A percentile compares a stretch with the other conserved stretches of the same genome.
Evolutionary conservation across 345 rosid genomes (phyloP).

Genomic region (Brassica carinata): DNA sequence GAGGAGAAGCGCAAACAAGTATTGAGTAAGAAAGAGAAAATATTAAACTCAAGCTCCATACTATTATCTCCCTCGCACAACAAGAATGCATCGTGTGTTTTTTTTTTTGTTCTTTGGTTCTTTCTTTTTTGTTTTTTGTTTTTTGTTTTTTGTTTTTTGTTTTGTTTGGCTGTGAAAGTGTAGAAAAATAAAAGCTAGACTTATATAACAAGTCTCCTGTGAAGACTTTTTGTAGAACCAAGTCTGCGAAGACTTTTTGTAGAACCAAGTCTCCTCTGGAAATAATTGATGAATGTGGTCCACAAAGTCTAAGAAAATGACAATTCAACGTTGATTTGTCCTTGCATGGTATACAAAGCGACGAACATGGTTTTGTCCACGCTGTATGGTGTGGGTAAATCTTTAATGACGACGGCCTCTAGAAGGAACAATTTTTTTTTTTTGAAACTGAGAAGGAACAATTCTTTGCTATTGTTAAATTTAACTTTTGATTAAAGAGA

Average conservation of each 20-base stretch:
- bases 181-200: not conserved
- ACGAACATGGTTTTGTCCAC: not conserved
- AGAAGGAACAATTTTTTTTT: not conserved
- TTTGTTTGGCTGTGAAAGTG: not conserved
- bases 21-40: not conserved
- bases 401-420: not conserved
- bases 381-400: not conserved
- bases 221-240: not conserved
- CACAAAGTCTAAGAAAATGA: not conserved
- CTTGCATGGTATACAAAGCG: not conserved
- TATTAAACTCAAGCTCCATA: not conserved
- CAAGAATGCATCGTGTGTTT: not conserved
- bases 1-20: not conserved
- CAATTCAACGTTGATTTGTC: not conserved
- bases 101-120: not conserved
- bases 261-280: not conserved
- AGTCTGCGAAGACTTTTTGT: not conserved
- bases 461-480: not conserved
- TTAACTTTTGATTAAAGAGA: not conserved
- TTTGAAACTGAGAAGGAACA: not conserved
- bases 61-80: not conserved
- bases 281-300: not conserved
- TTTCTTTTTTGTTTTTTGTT: not conserved
- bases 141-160: too few species aligned
- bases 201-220: not conserved